These are phyloP conservation scores for Echites panduratus DNA, from an alignment of 257 asterid genomes.

Conservation along the genomic window DNA sequence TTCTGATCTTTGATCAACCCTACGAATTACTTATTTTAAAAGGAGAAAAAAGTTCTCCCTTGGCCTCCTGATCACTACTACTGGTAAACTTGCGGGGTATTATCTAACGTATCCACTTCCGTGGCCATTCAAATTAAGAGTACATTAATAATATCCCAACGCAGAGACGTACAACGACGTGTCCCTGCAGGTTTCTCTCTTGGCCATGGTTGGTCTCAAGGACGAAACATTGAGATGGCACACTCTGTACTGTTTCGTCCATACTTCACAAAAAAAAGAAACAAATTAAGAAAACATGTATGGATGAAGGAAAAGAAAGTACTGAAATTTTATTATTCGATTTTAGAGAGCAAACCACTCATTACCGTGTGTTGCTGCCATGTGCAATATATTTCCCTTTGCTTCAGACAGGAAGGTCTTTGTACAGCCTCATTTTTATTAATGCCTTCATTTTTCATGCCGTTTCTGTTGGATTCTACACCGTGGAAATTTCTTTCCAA, in stretches of 20 bases:
- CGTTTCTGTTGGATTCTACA: not conserved
- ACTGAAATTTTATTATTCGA: not conserved
- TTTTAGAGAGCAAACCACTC: too few relatives aligned
- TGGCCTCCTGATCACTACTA: not conserved
- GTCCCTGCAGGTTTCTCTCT: not conserved
- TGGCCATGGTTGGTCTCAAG: not conserved
- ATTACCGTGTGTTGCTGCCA: not conserved
- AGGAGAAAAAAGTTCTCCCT: not conserved
- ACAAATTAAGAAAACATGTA: not conserved
- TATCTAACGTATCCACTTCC: not conserved
- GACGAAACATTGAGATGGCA: slow-evolving; percentile 13
- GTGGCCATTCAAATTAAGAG: not conserved
- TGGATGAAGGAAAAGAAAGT: not conserved
- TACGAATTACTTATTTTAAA: not conserved
- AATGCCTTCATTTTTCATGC: not conserved
- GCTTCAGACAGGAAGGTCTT: not conserved
- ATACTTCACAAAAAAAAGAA: not conserved
- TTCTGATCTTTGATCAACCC: too few relatives aligned
- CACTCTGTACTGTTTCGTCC: slow-evolving; percentile 8
- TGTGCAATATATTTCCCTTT: not conserved
- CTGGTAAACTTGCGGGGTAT: too few relatives aligned
- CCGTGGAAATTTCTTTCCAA: not conserved
- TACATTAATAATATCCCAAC: not conserved
- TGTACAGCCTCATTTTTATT: not conserved
- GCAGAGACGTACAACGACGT: not conserved